A percentile compares a stretch with the other conserved stretches of the same genome.
Conservation (phyloP, 192 early-diverging fungal genomes). For the Backusella macrospora region DNA sequence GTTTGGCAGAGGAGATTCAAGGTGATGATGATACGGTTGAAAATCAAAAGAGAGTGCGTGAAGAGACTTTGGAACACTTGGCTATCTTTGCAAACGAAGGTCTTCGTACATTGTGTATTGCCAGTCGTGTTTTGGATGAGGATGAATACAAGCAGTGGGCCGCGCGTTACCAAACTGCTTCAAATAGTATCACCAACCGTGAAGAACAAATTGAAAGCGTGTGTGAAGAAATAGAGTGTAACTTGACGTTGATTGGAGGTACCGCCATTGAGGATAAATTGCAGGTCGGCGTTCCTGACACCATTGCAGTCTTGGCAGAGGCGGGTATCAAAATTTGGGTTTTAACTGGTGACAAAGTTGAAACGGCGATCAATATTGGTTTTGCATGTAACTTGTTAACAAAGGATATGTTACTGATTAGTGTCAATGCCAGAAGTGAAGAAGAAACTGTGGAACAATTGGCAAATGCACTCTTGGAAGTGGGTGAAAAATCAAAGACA, state of each 20-base stretch:
- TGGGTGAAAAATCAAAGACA: conserved; percentile 15
- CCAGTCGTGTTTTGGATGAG: conserved; percentile 55
- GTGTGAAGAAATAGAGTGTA: conserved; percentile 62
- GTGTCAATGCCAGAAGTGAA: conserved; percentile 45
- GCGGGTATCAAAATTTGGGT: conserved; percentile 83
- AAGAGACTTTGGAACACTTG: conserved; percentile 76
- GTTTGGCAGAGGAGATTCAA: conserved; percentile 45
- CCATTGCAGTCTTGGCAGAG: conserved; percentile 59
- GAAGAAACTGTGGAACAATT: conserved; percentile 59
- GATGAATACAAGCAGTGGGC: conserved; percentile 63
- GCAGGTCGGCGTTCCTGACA: conserved; percentile 79
- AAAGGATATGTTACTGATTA: conserved; percentile 63
- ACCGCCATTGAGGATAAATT: conserved; percentile 82
- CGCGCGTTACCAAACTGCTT: conserved; percentile 54
- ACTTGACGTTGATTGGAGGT: conserved; percentile 65
- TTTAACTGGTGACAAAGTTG: conserved; percentile 81
- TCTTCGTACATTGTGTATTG: conserved; percentile 76
- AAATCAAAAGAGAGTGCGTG: conserved; percentile 67
- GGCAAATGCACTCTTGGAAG: conserved; percentile 38
- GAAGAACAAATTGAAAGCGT: conserved; percentile 60
- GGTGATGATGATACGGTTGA: conserved; percentile 41
- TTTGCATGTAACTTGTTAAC: conserved; percentile 70
- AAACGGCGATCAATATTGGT: conserved; percentile 84
- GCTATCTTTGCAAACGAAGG: conserved; percentile 85
- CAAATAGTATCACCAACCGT: conserved; percentile 54